A percentile compares a stretch with the other conserved stretches of the same genome.
Evolutionary conservation across 306 rosid genomes (phyloP).

Genomic region (Lithocarpus polystachyus): DNA sequence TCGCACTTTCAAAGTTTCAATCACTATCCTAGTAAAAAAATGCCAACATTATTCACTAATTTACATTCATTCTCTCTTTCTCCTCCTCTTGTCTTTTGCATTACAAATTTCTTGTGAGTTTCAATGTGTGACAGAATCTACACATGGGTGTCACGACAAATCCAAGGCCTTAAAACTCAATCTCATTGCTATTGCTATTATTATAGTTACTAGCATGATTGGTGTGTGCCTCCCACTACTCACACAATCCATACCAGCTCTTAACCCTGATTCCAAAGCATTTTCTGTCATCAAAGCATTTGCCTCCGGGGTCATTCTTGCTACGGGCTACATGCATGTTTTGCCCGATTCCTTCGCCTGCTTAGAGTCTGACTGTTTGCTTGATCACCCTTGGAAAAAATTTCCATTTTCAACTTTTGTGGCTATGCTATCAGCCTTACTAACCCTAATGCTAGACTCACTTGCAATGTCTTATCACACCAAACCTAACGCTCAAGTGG

Average conservation of each 20-base stretch:
- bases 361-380: slow-evolving; percentile 46
- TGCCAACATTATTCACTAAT: background rate
- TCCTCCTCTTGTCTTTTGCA: background rate
- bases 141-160: slow-evolving; percentile 36
- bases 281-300: slow-evolving; percentile 56
- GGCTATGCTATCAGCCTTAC: slow-evolving; percentile 56
- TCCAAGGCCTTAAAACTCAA: slow-evolving; percentile 32
- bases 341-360: slow-evolving; percentile 46
- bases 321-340: slow-evolving; percentile 73
- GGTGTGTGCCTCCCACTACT: slow-evolving; percentile 44
- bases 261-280: slow-evolving; percentile 36
- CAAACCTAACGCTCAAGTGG: too few species aligned
- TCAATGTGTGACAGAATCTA: background rate
- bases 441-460: slow-evolving; percentile 59
- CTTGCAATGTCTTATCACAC: slow-evolving; percentile 34
- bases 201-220: slow-evolving; percentile 40
- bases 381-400: slow-evolving; percentile 43
- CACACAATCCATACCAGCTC: slow-evolving; percentile 35
- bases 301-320: slow-evolving; percentile 61
- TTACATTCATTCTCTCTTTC: background rate
- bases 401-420: slow-evolving; percentile 59
- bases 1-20: background rate
- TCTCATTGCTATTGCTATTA: slow-evolving; percentile 42
- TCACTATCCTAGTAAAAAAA: too few species aligned
- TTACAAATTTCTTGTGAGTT: background rate